These are phyloP conservation scores for Alternaria sp. DNA, from an alignment of 2,329 filamentous ascomycete species.

Conservation along the genomic window DNA sequence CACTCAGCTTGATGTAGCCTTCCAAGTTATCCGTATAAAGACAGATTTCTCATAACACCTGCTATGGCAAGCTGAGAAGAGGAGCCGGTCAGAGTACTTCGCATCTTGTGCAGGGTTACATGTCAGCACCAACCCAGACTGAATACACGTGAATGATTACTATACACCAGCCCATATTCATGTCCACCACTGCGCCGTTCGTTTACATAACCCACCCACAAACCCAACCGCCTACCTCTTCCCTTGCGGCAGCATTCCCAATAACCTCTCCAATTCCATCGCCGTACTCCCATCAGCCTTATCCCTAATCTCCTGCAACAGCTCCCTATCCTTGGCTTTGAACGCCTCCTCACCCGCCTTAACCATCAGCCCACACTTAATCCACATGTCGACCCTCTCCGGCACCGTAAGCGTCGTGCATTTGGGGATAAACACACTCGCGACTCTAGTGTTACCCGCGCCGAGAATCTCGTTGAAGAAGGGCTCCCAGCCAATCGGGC, in stretches of 20 bases:
- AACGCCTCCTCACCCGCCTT: constrained; percentile 93
- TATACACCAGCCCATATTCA: not conserved
- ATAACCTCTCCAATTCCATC: constrained; percentile 83
- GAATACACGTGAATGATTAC: not conserved
- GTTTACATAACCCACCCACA: not conserved
- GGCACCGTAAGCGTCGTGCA: constrained; percentile 73
- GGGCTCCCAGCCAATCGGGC: constrained; percentile 96
- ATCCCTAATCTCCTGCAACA: constrained; percentile 74
- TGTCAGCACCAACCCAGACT: not conserved
- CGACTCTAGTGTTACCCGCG: constrained; percentile 88
- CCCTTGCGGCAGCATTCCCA: constrained; percentile 55
- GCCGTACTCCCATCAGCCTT: constrained; percentile 73
- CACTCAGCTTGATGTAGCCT: not conserved
- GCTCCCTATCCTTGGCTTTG: constrained; percentile 76
- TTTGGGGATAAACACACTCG: constrained; percentile 84
- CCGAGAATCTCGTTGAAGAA: constrained; percentile 90
- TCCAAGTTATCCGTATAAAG: not conserved
- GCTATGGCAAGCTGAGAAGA: not conserved
- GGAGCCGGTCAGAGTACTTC: not conserved
- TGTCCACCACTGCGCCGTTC: not conserved
- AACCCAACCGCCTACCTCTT: constrained; percentile 3
- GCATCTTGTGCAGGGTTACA: not conserved
- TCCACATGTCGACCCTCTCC: constrained; percentile 87
- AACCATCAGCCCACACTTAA: constrained; percentile 88
- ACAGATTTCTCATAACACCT: not conserved